Base-by-base conservation (phyloP, 116 monocot genomes). In the Iris pallida region DNA sequence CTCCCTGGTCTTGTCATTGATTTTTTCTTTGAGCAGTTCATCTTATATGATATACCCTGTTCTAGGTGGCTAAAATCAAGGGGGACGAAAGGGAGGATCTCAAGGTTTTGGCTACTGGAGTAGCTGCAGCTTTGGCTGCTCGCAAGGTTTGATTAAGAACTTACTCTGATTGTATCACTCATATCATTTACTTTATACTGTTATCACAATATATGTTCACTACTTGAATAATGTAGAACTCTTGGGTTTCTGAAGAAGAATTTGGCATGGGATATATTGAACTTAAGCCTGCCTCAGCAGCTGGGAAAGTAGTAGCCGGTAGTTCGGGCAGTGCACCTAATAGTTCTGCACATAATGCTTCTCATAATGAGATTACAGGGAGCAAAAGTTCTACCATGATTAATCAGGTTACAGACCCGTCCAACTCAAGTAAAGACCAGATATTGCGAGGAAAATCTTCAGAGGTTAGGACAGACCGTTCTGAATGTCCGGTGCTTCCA, bases 231-330 rank as follows among this genome's bases (percentile, higher is more conserved):
- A 0, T 90, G 55, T 71, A 91, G 96, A 85, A 77, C 65, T 82
- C 85, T 49, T 97, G 97, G 97, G 71, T 97, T 69, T 83, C 92
- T 75, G 97, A 97, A 20, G 97, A 97, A 70, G 97, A 87, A 41
- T 97, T 97, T 82, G 71, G 76, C 61, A 97, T 97, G 97, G 97
- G 97, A 5, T 72, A 77, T 73, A 20, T 92, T 73, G 97, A 92
- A 42, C 57, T 83, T 53, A 97, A 90, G 71, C 85, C 76, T 68
- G 66, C 76, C 49, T 72, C 81, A 53, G 69, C 82, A 42, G 30
- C 30, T 30, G 30, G 30, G 30, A 30, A 96, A 89, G 70, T 15
- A 72, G 19, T 30, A 30, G 42, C 65, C 43, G 71, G 75, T 73
- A 84, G 67, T 60, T 51, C 56, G 5, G 48, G 57, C 8, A 81